These are phyloP conservation scores for Diaporthe caulivora DNA, from an alignment of 2,329 filamentous ascomycete species.

Conservation along the genomic window DNA sequence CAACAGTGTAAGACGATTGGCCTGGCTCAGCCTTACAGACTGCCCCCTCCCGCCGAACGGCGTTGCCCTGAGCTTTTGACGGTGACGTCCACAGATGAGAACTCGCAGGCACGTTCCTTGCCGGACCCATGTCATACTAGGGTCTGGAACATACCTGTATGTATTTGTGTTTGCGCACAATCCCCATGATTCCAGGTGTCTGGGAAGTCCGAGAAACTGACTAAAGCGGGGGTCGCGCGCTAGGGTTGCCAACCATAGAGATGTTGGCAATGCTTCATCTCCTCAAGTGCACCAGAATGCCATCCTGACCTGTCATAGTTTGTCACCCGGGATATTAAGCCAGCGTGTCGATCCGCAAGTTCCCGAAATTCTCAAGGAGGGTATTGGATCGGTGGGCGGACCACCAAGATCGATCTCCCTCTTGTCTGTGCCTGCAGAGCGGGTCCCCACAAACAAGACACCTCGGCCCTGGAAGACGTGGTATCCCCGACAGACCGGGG, in stretches of 20 bases:
- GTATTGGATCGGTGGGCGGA: slow-evolving; percentile 20
- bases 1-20: slow-evolving; percentile 38
- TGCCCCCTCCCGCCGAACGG: not conserved
- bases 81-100: slow-evolving; percentile 1
- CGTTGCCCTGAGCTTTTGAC: not conserved
- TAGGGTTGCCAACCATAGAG: not conserved
- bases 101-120: not conserved
- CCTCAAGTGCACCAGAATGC: not conserved
- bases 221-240: too few species aligned
- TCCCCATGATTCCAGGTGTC: too few species aligned
- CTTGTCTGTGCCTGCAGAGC: not conserved
- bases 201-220: not conserved
- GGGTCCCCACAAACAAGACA: not conserved
- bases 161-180: not conserved
- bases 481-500: slow-evolving; percentile 5
- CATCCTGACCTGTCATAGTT: not conserved
- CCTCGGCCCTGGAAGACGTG: slow-evolving; percentile 12
- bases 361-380: not conserved
- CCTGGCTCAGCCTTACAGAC: slow-evolving; percentile 18
- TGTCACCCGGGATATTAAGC: not conserved
- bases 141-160: not conserved
- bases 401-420: slow-evolving; percentile 1
- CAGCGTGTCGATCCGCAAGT: not conserved
- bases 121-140: not conserved
- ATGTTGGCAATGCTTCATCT: not conserved